Base-by-base conservation (phyloP, 495 filamentous ascomycete genomes). In the Aspergillus carlsbadensis region DNA sequence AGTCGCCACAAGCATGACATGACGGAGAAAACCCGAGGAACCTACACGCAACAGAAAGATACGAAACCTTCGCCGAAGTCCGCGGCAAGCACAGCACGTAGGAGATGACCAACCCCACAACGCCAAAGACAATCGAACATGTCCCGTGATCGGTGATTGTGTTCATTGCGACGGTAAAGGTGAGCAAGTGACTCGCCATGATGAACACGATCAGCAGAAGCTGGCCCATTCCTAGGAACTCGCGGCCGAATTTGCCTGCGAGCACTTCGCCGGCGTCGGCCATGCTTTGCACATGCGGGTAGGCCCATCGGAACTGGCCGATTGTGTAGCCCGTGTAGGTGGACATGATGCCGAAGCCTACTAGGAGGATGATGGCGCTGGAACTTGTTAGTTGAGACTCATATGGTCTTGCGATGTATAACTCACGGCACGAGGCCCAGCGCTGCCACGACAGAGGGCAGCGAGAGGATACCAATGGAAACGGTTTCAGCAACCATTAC, bases 291-390 rank as follows among this genome's bases (percentile, higher is more conserved):
- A 92, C 81, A 31, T 87, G 74, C 17, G 70, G 89, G 62, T 85
- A 85, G 33, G 74, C 76, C 49, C 56, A 59, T 49, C 56, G 3
- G 87, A 62, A 65, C 48, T 90, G 86, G 24, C 85, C 88, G 56
- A 93, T 81, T 44, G 89, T 81, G 57, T 85, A 89, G 60, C 87
- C 87, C 18, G 87, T 90, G 70, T 92, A 94, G 42, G 85, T 86
- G 42, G 89, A 84, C 11, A 90, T 58, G 10, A 88, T 57, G 33
- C 89, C 89, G 20, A 90, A 65, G 17, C 71, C 67, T 22, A 88
- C 68, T 82, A 92, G 59, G 75, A 88, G 78, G 20, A 88, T 65
- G 14, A 89, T 56, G 29, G 86, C 64, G 15, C 66, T 69, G 20
- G 6, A 34, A 29, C 26, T 29, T 29, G 26, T 29, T 29, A 29